Base-by-base conservation (phyloP, 2,329 filamentous ascomycete genomes). In the Davidsoniella eucalypti region DNA sequence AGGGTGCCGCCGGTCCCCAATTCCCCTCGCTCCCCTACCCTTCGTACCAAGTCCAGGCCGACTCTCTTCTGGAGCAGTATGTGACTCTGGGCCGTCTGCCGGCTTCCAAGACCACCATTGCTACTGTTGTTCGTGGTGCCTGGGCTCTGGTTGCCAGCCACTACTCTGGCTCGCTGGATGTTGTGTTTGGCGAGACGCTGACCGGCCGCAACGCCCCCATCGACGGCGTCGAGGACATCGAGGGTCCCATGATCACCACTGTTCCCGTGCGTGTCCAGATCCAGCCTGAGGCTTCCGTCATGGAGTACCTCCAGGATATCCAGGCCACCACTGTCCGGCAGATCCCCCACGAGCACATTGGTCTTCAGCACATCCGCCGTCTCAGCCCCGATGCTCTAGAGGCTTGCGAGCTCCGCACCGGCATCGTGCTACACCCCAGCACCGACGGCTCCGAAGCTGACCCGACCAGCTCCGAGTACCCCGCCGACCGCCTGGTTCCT, bases 311-410 rank as follows among this genome's bases (percentile, higher is more conserved):
- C 3, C 65, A 73, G 40, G 61, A 65, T 2, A 68, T 83, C 2
- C 77, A 82, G 37, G 65, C 73, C 26, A 67, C 72, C 50, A 74
- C 71, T 0, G 67, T 76, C 0, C 63, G 68, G 2, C 71, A 76
- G 55, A 80, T 82, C 5, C 73, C 77, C 0, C 72, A 82, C 58
- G 76, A 84, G 59, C 78, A 85, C 58, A 68, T 73, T 46, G 76
- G 76, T 17, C 63, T 79, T 42, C 75, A 79, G 50, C 59, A 77
- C 54, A 80, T 80, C 53, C 72, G 76, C 8, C 67, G 69, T 18
- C 61, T 80, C 10, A 75, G 72, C 56, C 63, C 67, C 1, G 73
- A 77, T 52, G 69, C 71, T 4, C 65, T 70, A 8, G 65, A 73
- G 52, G 75, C 75, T 2, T 78, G 74, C 56, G 69, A 76, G 54